Conservation (phyloP, 1,139 yeast species). For the Blastobotrys apis region DNA sequence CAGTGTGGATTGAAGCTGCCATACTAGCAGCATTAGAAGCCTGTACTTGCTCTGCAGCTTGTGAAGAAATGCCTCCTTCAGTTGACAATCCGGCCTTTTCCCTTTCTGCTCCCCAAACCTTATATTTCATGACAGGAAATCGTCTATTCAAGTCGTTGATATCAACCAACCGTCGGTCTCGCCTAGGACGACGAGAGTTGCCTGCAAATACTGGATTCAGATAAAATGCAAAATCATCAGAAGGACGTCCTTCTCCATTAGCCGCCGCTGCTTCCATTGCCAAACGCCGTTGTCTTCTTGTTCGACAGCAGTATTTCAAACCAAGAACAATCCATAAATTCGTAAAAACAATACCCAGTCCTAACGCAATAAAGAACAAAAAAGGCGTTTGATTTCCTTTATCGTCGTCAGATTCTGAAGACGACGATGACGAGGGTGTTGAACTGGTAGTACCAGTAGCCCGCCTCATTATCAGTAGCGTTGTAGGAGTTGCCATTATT, state of each 20-base stretch:
- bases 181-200: slow-evolving; percentile 19
- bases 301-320: slow-evolving; percentile 35
- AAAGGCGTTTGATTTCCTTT: slow-evolving; percentile 26
- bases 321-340: slow-evolving; percentile 38
- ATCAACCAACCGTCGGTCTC: slow-evolving; percentile 39
- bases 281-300: slow-evolving; percentile 16
- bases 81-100: slow-evolving; percentile 22
- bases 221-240: slow-evolving; percentile 21
- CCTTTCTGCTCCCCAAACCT: slow-evolving; percentile 29
- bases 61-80: slow-evolving; percentile 27
- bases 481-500: slow-evolving; percentile 2
- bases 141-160: slow-evolving; percentile 57
- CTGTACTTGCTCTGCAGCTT: slow-evolving; percentile 10
- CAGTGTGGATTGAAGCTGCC: too few species aligned
- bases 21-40: too few species aligned
- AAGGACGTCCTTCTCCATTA: neutral
- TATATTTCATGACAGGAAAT: slow-evolving; percentile 62
- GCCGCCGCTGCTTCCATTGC: slow-evolving; percentile 2
- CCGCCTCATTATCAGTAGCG: neutral
- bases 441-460: neutral
- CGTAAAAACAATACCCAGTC: slow-evolving; percentile 38
- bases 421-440: neutral
- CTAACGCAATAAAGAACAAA: slow-evolving; percentile 39
- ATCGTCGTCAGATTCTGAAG: neutral
- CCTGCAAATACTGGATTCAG: slow-evolving; percentile 22